Percentiles rank a stretch among this genome's conserved stretches.
Evolutionary conservation across 176 grass and related monocot genomes (phyloP).

Genomic region (Cenchrus fungigraminus): DNA sequence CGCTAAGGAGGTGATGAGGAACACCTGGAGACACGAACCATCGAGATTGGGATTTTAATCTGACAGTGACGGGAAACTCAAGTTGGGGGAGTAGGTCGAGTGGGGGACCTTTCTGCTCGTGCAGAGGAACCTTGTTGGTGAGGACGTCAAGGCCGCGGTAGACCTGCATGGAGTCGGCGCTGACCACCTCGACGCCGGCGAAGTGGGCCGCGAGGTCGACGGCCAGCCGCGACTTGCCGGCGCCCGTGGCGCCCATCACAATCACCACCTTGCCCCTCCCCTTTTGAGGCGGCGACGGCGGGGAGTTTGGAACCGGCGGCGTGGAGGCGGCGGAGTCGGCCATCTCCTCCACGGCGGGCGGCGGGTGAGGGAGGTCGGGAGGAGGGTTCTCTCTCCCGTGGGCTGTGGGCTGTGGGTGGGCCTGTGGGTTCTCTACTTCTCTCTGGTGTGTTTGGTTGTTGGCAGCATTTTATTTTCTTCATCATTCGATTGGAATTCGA

Average conservation of each 20-base stretch:
- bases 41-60: neutral
- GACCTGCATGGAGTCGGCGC: conserved; percentile 96
- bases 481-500: no score
- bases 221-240: conserved; percentile 85
- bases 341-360: neutral
- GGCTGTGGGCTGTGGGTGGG: no score
- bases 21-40: conserved; percentile 50
- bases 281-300: neutral
- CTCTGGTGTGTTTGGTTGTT: no score
- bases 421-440: no score
- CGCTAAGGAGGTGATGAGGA: conserved; percentile 81
- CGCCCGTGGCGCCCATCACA: conserved; percentile 91
- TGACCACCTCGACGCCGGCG: conserved; percentile 73
- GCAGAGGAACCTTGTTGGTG: conserved; percentile 82
- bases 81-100: neutral
- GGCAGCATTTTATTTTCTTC: no score
- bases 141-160: conserved; percentile 82
- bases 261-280: conserved; percentile 64
- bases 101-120: conserved; percentile 71
- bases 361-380: no score
- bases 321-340: neutral
- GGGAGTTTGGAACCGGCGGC: conserved; percentile 1
- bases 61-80: neutral
- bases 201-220: conserved; percentile 80
- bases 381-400: no score